Evolutionary conservation across 78 protist genomes (phyloP).

Genomic region (Guillardia theta): DNA sequence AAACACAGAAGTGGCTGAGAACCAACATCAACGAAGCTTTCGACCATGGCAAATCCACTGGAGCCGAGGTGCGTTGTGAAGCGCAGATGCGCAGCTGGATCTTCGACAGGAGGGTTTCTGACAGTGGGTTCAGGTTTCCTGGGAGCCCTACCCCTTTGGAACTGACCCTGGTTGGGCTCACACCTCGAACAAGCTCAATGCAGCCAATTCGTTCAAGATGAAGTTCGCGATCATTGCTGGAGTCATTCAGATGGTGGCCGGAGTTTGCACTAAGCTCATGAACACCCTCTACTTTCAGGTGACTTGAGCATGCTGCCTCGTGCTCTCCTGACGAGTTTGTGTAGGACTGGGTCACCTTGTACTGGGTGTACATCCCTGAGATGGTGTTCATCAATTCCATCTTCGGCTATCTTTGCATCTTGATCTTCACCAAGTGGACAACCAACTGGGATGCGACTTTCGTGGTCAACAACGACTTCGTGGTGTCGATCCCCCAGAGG

Average conservation of each 20-base stretch:
- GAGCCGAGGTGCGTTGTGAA: neutral
- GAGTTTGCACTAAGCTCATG: conserved; percentile 41
- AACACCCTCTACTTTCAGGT: conserved; percentile 78
- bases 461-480: conserved; percentile 20
- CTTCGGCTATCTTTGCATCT: conserved; percentile 93
- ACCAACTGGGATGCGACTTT: conserved; percentile 26
- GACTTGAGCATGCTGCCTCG: neutral
- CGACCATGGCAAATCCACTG: neutral
- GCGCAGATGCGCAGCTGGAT: neutral
- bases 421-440: conserved; percentile 56
- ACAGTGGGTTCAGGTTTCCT: neutral
- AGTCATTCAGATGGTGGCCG: conserved; percentile 65
- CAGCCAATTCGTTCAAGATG: conserved; percentile 98
- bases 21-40: neutral
- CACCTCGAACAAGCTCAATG: conserved; percentile 82
- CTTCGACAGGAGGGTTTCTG: neutral
- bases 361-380: conserved; percentile 82
- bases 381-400: conserved; percentile 88
- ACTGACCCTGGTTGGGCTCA: conserved; percentile 40
- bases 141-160: conserved; percentile 23
- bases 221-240: conserved; percentile 96
- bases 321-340: neutral
- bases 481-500: conserved; percentile 19
- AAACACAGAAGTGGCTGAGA: neutral
- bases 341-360: conserved; percentile 50